Base-by-base conservation (phyloP, 2,329 filamentous ascomycete genomes). In the Fusarium sp. region DNA sequence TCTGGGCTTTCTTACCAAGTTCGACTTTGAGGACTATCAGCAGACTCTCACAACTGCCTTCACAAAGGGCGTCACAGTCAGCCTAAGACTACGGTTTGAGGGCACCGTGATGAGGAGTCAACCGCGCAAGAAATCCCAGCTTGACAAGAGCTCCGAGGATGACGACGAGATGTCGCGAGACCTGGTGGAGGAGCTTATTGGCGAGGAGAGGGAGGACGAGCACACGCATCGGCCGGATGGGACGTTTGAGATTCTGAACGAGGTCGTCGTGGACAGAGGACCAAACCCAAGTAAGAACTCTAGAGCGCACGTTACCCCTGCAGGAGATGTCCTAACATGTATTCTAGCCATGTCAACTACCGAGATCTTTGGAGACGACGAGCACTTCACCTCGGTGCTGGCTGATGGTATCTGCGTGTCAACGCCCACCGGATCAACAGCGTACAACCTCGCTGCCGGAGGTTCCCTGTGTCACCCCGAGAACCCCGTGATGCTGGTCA, bases 401-500 rank as follows among this genome's bases (percentile, higher is more conserved):
- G 96, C 95, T 23, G 96, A 98, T 76, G 95, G 95, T 14, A 88
- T 98, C 61, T 97, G 94, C 76, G 92, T 98, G 23, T 94, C 95
- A 2, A 98, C 95, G 7, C 96, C 95, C 0, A 98, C 96, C 0
- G 96, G 95, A 15, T 96, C 92, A 7, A 98, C 95, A 15, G 95
- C 95, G 19, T 98, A 98, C 81, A 97, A 97, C 75, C 89, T 98
- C 20, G 95, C 94, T 0, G 94, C 95, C 0, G 96, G 96, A n/a
- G 95, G 95, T 20, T 97, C 93, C 4, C 86, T 98, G 23, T 97
- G 94, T 75, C 95, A 98, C 76, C 95, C 95, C 0, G 96, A 98
- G 73, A 98, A 97, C 77, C 96, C 95, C 0, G 94, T 97, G 47
- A 97, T 98, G 79, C 88, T 98, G 3, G 88, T 98, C 7, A 97